These are phyloP conservation scores for Phytophthora meadii DNA, from an alignment of 352 stramenopile genomes.

Conservation along the genomic window DNA sequence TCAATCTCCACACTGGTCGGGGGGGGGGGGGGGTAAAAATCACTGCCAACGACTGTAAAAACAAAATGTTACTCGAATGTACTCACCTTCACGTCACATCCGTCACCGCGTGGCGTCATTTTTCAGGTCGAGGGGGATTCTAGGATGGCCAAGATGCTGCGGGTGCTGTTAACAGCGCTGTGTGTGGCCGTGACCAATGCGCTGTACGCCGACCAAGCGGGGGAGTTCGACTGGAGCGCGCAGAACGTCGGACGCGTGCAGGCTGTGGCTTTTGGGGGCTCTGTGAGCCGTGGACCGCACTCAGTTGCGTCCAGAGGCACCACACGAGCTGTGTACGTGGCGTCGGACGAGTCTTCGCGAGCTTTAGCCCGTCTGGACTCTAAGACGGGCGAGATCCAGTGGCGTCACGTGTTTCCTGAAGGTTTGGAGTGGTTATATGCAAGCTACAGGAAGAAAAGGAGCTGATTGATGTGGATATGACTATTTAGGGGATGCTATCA, in stretches of 20 bases:
- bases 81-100: slow-evolving; percentile 4
- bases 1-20: too few species aligned
- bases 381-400: slow-evolving; percentile 77
- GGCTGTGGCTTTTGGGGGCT: slow-evolving; percentile 54
- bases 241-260: slow-evolving; percentile 67
- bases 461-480: slow-evolving; percentile 15
- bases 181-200: slow-evolving; percentile 33
- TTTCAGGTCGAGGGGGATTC: slow-evolving; percentile 5
- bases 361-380: slow-evolving; percentile 72
- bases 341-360: slow-evolving; percentile 63
- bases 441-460: too few species aligned
- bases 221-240: slow-evolving; percentile 80
- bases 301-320: slow-evolving; percentile 47
- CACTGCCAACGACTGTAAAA: too few species aligned
- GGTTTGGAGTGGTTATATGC: slow-evolving; percentile 25
- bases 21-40: too few species aligned
- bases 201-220: slow-evolving; percentile 81
- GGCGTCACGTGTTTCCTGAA: slow-evolving; percentile 69
- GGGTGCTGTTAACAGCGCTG: slow-evolving; percentile 36
- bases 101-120: neutral
- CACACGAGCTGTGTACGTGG: slow-evolving; percentile 72
- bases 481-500: slow-evolving; percentile 58
- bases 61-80: slow-evolving; percentile 3
- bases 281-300: slow-evolving; percentile 48
- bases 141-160: slow-evolving; percentile 30